Evolutionary conservation across 192 early-diverging fungal genomes (phyloP).

Genomic region (Podila minutissima): DNA sequence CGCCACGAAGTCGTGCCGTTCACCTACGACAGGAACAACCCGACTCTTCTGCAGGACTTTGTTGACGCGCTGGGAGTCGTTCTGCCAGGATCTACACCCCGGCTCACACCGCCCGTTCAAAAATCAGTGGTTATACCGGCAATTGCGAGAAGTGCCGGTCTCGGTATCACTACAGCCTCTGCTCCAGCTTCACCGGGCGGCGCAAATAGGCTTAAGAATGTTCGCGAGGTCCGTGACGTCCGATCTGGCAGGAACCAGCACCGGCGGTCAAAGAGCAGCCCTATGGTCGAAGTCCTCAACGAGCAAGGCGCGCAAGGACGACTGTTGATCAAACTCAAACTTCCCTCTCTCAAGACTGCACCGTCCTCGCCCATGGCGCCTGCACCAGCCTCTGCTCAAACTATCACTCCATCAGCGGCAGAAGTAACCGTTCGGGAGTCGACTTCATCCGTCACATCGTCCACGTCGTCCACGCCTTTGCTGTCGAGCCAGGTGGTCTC

Average conservation of each 20-base stretch:
- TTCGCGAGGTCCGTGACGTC: not conserved
- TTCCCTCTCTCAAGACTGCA: slow-evolving; percentile 6
- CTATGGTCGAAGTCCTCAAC: not conserved
- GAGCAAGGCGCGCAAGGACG: slow-evolving; percentile 27
- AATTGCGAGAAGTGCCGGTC: not conserved
- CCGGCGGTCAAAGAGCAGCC: slow-evolving; percentile 2
- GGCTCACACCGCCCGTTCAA: not conserved
- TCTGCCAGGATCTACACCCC: slow-evolving; percentile 3
- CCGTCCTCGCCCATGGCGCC: slow-evolving; percentile 1
- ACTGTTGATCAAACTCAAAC: slow-evolving; percentile 26
- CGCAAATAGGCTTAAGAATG: not conserved
- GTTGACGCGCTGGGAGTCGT: slow-evolving; percentile 23
- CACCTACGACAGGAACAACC: slow-evolving; percentile 21
- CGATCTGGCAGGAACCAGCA: not conserved
- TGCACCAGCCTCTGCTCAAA: not conserved
- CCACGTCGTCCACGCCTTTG: not conserved
- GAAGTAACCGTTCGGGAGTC: not conserved
- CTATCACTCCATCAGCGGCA: not conserved
- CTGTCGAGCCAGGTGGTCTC: slow-evolving; percentile 29
- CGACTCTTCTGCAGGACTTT: slow-evolving; percentile 29
- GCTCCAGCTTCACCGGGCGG: not conserved
- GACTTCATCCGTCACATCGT: not conserved
- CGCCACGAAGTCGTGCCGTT: slow-evolving; percentile 33
- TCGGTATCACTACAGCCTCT: slow-evolving; percentile 16
- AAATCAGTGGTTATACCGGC: not conserved